These are phyloP conservation scores for Venturia effusa DNA, from an alignment of 2,329 filamentous ascomycete genomes.

Conservation along the genomic window DNA sequence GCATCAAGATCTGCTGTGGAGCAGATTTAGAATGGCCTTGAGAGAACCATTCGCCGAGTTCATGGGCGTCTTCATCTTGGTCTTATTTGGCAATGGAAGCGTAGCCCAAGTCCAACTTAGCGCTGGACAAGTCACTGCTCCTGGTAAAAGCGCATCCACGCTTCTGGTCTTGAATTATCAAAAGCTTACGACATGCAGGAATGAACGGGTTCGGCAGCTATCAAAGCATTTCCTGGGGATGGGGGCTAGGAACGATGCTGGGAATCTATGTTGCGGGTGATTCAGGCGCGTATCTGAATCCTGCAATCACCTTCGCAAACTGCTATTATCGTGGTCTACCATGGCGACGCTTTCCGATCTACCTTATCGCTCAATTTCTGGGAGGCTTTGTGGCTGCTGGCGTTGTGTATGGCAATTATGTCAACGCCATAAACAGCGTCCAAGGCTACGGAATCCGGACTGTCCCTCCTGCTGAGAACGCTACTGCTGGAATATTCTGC, in stretches of 20 bases:
- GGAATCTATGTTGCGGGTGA: slow-evolving; percentile 55
- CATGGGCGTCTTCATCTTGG: slow-evolving; percentile 31
- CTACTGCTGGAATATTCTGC: slow-evolving; percentile 61
- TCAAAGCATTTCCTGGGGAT: slow-evolving; percentile 33
- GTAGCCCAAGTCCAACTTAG: slow-evolving; percentile 33
- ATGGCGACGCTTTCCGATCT: slow-evolving; percentile 60
- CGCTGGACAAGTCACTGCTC: slow-evolving; percentile 25
- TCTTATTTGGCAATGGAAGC: slow-evolving; percentile 33
- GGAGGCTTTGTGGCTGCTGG: slow-evolving; percentile 51
- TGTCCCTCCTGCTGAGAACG: slow-evolving; percentile 44
- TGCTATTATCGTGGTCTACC: slow-evolving; percentile 58
- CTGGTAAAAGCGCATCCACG: slow-evolving; percentile 20
- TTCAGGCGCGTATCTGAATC: slow-evolving; percentile 52
- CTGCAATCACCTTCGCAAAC: slow-evolving; percentile 59
- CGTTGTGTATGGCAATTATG: slow-evolving; percentile 53
- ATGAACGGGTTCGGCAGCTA: slow-evolving; percentile 29
- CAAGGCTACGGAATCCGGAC: slow-evolving; percentile 55
- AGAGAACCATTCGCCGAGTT: slow-evolving; percentile 36
- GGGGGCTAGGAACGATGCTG: slow-evolving; percentile 23
- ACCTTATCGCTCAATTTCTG: slow-evolving; percentile 53
- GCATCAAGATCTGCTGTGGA: slow-evolving; percentile 28
- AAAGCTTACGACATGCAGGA: background rate
- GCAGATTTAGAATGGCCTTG: slow-evolving; percentile 24
- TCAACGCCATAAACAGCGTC: slow-evolving; percentile 51
- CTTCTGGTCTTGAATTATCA: background rate